Conservation (phyloP, 129 eudicot species). For the Tagetes erecta region DNA sequence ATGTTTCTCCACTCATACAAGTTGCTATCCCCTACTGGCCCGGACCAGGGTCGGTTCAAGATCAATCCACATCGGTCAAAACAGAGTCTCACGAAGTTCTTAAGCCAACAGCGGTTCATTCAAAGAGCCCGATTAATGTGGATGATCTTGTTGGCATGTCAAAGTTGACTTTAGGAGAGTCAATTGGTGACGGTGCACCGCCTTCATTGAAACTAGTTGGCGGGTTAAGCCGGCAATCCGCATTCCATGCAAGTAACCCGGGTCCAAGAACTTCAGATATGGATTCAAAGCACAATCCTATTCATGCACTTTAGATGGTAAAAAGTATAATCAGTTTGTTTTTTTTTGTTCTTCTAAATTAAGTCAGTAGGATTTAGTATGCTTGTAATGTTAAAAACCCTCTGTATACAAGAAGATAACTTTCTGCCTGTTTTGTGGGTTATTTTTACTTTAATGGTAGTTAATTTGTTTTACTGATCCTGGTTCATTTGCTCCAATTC, state of each 20-base stretch:
- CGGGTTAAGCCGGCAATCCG: constrained; percentile 73
- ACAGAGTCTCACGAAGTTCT: constrained; percentile 73
- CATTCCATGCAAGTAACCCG: constrained; percentile 77
- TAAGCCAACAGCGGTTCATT: constrained; percentile 87
- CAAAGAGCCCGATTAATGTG: constrained; percentile 82
- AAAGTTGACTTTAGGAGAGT: constrained; percentile 73
- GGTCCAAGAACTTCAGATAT: constrained; percentile 48
- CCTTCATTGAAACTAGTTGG: constrained; percentile 64
- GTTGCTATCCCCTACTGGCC: constrained; percentile 68
- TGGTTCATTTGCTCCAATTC: neutral
- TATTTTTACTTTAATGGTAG: neutral
- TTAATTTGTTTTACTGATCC: neutral
- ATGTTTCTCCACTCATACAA: constrained; percentile 58
- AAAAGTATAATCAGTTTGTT: constrained; percentile 8
- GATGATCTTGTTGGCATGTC: constrained; percentile 95
- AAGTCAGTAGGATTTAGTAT: constrained; percentile 29
- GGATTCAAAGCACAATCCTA: constrained; percentile 55
- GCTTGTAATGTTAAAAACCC: constrained; percentile 26
- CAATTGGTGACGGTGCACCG: constrained; percentile 49
- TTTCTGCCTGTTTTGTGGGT: constrained; percentile 33
- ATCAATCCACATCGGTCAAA: constrained; percentile 37
- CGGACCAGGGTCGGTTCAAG: constrained; percentile 49
- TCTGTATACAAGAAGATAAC: constrained; percentile 53
- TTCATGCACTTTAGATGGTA: constrained; percentile 61
- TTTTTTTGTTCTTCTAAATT: neutral